Evolutionary conservation across 345 rosid genomes (phyloP).

Genomic region (Mallotus nudiflorus): DNA sequence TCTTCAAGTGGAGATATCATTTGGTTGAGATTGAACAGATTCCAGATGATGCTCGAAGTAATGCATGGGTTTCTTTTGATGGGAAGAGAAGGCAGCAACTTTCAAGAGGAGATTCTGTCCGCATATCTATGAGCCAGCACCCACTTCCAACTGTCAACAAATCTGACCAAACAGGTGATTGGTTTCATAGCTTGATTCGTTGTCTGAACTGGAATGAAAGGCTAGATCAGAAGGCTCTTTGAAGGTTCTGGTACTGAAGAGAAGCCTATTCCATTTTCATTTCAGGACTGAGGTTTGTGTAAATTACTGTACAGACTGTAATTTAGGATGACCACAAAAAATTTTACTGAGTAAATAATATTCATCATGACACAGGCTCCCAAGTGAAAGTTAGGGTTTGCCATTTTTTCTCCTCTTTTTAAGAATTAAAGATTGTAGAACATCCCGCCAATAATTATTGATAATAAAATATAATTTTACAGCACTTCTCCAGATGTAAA

Average conservation of each 20-base stretch:
- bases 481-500: neutral
- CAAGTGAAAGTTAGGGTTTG: slow-evolving; percentile 15
- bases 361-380: slow-evolving; percentile 16
- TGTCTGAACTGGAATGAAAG: slow-evolving; percentile 99
- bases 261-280: slow-evolving; percentile 9
- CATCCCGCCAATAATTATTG: neutral
- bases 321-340: slow-evolving; percentile 19
- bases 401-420: neutral
- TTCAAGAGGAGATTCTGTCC: slow-evolving; percentile 89
- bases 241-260: slow-evolving; percentile 22
- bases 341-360: slow-evolving; percentile 8
- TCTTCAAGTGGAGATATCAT: slow-evolving; percentile 8
- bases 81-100: slow-evolving; percentile 99
- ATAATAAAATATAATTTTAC: slow-evolving; percentile 4
- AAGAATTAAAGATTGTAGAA: neutral
- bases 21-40: slow-evolving; percentile 45
- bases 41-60: slow-evolving; percentile 89
- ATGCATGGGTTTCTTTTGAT: slow-evolving; percentile 99
- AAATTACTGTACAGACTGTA: slow-evolving; percentile 40
- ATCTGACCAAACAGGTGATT: slow-evolving; percentile 90
- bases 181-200: slow-evolving; percentile 93
- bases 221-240: slow-evolving; percentile 84
- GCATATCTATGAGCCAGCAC: slow-evolving; percentile 90
- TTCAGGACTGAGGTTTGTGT: slow-evolving; percentile 31
- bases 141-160: slow-evolving; percentile 97